Evolutionary conservation across 2,329 filamentous ascomycete species (phyloP), one percentile per base, ranked within the genome.

Genomic region (Trichophaea hybrida): DNA sequence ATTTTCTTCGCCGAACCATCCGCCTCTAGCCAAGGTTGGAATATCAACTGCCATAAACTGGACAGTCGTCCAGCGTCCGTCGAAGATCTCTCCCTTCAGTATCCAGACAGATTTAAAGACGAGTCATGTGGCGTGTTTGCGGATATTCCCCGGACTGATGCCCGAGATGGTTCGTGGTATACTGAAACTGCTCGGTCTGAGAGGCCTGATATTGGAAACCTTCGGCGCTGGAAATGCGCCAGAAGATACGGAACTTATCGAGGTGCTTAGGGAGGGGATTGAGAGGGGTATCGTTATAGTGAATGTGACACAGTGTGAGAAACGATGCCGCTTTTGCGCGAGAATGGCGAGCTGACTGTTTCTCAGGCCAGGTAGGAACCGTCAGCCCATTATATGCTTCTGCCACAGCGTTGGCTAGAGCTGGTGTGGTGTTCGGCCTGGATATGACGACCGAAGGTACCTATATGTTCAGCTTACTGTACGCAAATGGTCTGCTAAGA

Each of bases 161-260:
- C 86, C 89, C n/a, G 85, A 89, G 70, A 94, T 95, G 86, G 79
- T 96, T 35, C 88, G 93, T 69, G 85, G 86, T 1, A 88, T 95
- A 13, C 76, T 95, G 61, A 79, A 79, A 49, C 75, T 89, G 35
- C 82, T 87, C n/a, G 82, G 82, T 51, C 77, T 96, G 12, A 81
- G 83, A 53, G 90, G 90, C 1, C 77, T 95, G 54, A 83, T 96
- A 43, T 79, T 96, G 48, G 89, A 95, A 74, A 95, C 89, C 0
- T 95, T 95, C 71, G 90, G 90, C 61, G 89, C 93, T 71, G 90
- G 90, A 59, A 96, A 95, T 73, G 86, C 90, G 8, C 90, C 90
- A 2, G 85, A 85, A 43, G 88, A 93, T 69, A 86, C 86, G 59
- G 83, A 81, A 55, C 79, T 95, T 71, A 89, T 85, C 13, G 82